These are phyloP conservation scores for Aspergillus flavus DNA, from an alignment of 2,329 filamentous ascomycete species.

Conservation along the genomic window DNA sequence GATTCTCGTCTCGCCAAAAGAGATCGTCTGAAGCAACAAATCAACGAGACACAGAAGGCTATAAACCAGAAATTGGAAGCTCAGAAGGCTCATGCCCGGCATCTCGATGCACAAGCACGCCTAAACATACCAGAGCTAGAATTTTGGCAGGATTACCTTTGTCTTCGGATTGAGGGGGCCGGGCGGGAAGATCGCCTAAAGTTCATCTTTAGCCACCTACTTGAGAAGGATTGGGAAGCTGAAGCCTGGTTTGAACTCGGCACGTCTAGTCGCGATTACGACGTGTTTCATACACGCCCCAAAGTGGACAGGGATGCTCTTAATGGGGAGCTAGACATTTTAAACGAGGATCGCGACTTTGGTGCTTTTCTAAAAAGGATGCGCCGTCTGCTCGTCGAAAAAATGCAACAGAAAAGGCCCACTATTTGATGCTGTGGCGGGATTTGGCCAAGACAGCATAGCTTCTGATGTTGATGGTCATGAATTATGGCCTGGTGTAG, in stretches of 20 bases:
- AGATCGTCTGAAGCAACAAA: conserved; percentile 59
- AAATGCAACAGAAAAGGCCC: conserved; percentile 47
- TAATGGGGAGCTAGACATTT: conserved; percentile 56
- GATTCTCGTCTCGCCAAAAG: conserved; percentile 58
- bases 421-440: no score
- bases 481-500: neutral
- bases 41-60: conserved; percentile 51
- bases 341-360: conserved; percentile 64
- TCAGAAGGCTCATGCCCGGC: conserved; percentile 59
- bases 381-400: conserved; percentile 61
- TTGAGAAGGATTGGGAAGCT: conserved; percentile 82
- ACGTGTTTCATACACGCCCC: conserved; percentile 77
- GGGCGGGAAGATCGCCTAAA: conserved; percentile 82
- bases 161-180: conserved; percentile 85
- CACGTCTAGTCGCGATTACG: conserved; percentile 80
- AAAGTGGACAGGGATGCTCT: conserved; percentile 59
- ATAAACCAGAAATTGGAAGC: conserved; percentile 50
- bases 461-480: neutral
- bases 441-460: neutral
- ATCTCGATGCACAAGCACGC: conserved; percentile 79
- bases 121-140: conserved; percentile 92
- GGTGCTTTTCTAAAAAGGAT: conserved; percentile 64
- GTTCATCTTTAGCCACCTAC: conserved; percentile 84
- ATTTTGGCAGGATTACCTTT: conserved; percentile 93
- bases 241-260: conserved; percentile 94